These are phyloP conservation scores for Sarocladiaceae sp. DNA, from an alignment of 2,329 filamentous ascomycete genomes.

Conservation along the genomic window DNA sequence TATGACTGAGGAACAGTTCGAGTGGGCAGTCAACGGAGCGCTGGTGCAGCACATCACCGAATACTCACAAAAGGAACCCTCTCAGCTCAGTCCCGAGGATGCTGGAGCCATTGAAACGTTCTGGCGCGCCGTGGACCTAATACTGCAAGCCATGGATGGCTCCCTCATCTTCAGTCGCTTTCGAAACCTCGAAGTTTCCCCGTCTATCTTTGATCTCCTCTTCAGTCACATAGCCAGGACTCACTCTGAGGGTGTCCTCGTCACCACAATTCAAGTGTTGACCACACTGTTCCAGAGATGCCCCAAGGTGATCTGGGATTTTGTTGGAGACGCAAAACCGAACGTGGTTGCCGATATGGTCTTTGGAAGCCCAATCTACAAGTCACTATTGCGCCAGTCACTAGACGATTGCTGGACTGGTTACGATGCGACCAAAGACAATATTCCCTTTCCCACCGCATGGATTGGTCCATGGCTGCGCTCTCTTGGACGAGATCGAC, in stretches of 20 bases:
- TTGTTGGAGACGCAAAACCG: constrained; percentile 74
- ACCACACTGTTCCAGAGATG: constrained; percentile 67
- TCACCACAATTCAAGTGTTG: constrained; percentile 64
- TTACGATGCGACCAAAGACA: constrained; percentile 36
- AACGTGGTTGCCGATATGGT: constrained; percentile 78
- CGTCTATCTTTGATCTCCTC: constrained; percentile 59
- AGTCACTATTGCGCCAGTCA: constrained; percentile 54
- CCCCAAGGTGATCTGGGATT: constrained; percentile 78
- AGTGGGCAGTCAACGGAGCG: constrained; percentile 76
- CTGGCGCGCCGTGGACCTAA: constrained; percentile 70
- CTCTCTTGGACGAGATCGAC: constrained; percentile 69
- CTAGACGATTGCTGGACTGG: constrained; percentile 36
- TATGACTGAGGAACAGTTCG: constrained; percentile 69
- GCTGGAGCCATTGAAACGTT: constrained; percentile 57
- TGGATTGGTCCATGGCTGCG: constrained; percentile 76
- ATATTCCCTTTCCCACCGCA: constrained; percentile 59
- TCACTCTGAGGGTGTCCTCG: constrained; percentile 51
- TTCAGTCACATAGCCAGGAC: constrained; percentile 48
- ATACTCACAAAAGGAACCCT: constrained; percentile 43
- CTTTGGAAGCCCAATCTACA: constrained; percentile 64
- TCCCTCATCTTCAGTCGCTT: constrained; percentile 72
- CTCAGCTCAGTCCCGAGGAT: constrained; percentile 22
- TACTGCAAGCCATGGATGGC: constrained; percentile 67
- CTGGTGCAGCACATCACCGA: constrained; percentile 60
- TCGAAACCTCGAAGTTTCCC: constrained; percentile 55